These are phyloP conservation scores for Podila verticillata DNA, from an alignment of 192 early-diverging fungal species.

Conservation along the genomic window DNA sequence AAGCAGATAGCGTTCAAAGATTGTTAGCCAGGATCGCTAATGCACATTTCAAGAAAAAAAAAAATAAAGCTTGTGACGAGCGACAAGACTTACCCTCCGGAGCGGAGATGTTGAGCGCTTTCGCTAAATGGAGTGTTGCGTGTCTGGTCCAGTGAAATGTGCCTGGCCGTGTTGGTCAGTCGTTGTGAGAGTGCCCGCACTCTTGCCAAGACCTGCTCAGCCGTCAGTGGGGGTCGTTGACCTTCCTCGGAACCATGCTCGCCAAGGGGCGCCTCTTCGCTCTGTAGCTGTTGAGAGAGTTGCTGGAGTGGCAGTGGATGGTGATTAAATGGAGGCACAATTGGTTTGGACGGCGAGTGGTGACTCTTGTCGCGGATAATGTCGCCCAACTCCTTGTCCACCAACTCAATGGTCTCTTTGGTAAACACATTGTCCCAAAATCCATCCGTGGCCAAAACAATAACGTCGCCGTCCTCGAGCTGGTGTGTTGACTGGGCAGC, in stretches of 20 bases:
- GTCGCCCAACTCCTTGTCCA: slow-evolving; percentile 56
- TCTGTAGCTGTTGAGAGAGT: background rate
- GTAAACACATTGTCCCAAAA: slow-evolving; percentile 70
- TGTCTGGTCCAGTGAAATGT: slow-evolving; percentile 55
- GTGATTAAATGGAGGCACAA: background rate
- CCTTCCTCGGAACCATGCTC: background rate
- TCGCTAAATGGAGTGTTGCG: slow-evolving; percentile 62
- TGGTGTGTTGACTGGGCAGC: slow-evolving; percentile 59
- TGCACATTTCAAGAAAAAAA: background rate
- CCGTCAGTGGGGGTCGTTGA: background rate
- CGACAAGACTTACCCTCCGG: slow-evolving; percentile 51
- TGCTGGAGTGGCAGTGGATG: background rate
- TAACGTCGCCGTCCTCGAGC: slow-evolving; percentile 65
- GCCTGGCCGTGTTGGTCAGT: slow-evolving; percentile 62
- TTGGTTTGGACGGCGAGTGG: background rate
- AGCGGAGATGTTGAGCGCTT: slow-evolving; percentile 49
- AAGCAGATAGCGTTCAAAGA: too few species aligned
- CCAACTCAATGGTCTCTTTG: slow-evolving; percentile 60
- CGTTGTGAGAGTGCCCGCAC: slow-evolving; percentile 58
- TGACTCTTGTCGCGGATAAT: slow-evolving; percentile 29
- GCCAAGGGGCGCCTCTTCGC: background rate
- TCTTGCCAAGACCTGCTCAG: slow-evolving; percentile 51
- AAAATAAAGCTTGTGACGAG: background rate
- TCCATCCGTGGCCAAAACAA: slow-evolving; percentile 66
- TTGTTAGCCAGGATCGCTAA: too few species aligned